A percentile compares a stretch with the other conserved stretches of the same genome.
phyloP scores from a whole-genome alignment of 1,284 basidiomycete genomes.

The Tilletia caries region DNA sequence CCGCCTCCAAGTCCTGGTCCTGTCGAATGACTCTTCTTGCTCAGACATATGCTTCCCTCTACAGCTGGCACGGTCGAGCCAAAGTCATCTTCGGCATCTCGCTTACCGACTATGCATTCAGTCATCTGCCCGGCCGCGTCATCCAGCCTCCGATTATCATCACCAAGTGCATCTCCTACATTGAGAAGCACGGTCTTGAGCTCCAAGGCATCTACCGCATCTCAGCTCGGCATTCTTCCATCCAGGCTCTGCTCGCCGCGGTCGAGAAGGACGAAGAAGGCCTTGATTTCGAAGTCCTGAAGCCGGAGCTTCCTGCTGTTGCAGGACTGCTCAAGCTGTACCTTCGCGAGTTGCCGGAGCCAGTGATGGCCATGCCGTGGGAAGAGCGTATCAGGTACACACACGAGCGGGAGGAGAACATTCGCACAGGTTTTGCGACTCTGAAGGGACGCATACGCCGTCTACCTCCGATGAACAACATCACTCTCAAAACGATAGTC shows the following conservation, averaged over 20 bases:
- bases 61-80: slow-evolving; percentile 78
- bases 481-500: slow-evolving; percentile 78
- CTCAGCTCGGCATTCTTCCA: slow-evolving; percentile 72
- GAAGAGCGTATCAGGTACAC: slow-evolving; percentile 67
- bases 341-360: slow-evolving; percentile 85
- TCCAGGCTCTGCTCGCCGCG: slow-evolving; percentile 79
- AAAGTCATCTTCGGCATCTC: slow-evolving; percentile 84
- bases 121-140: slow-evolving; percentile 65
- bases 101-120: slow-evolving; percentile 84
- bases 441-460: slow-evolving; percentile 44
- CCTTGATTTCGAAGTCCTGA: slow-evolving; percentile 71
- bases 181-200: slow-evolving; percentile 64
- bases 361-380: slow-evolving; percentile 73
- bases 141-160: slow-evolving; percentile 69
- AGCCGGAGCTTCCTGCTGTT: slow-evolving; percentile 84
- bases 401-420: slow-evolving; percentile 62
- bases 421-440: slow-evolving; percentile 52
- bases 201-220: slow-evolving; percentile 65
- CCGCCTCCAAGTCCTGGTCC: too few relatives aligned
- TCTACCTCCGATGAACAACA: slow-evolving; percentile 76
- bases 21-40: background rate
- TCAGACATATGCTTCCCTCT: background rate
- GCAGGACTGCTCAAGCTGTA: slow-evolving; percentile 87
- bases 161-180: slow-evolving; percentile 75
- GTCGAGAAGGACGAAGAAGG: slow-evolving; percentile 83